Evolutionary conservation across 441 rosid species (phyloP), one percentile per base, ranked within the genome.

Genomic region (Lepidium campestre): DNA sequence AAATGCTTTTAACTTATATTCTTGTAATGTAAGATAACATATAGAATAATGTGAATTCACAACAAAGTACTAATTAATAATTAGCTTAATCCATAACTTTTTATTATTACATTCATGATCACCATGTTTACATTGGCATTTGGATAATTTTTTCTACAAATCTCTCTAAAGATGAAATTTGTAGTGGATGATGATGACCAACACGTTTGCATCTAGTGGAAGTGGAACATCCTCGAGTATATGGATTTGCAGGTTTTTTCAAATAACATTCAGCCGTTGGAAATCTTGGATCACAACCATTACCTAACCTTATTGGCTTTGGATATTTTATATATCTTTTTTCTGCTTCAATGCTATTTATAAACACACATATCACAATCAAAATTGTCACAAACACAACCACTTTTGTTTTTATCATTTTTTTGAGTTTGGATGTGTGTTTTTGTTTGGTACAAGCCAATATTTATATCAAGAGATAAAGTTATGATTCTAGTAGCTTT

Each of bases 201-300:
- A 1, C 6, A 5, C 34, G 15, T 7, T 4, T 18, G 7, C 68
- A 63, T 49, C 58, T 49, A 7, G 2, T 11, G 6, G 1, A 0
- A 0, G 0, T 0, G 0, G 36, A 1, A 25, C 68, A 63, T 10
- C 47, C 47, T 63, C 58, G 25, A 0, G 0, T 10, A 48, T 48
- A 62, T 22, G 36, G 67, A 22, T 48, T 62, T 4, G 12, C 67
- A 20, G 11, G 67, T 14, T 0, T 2, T 2, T 0, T 10, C 10
- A 0, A 0, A 20, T 35, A 23, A 36, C 57, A 49, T 15, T 5
- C n/a, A 5, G 6, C 9, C 0, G 47, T 49, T 1, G 68, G 58
- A 37, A 25, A 49, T 50, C 17, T 64, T 64, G 59, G 31, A 36
- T 63, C 3, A 50, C 58, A 63, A n/a, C 32, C 55, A 3, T 9